A percentile compares a stretch with the other conserved stretches of the same genome.
These are phyloP conservation scores for Candida piceae DNA, from an alignment of 805 yeast species.

Conservation along the genomic window DNA sequence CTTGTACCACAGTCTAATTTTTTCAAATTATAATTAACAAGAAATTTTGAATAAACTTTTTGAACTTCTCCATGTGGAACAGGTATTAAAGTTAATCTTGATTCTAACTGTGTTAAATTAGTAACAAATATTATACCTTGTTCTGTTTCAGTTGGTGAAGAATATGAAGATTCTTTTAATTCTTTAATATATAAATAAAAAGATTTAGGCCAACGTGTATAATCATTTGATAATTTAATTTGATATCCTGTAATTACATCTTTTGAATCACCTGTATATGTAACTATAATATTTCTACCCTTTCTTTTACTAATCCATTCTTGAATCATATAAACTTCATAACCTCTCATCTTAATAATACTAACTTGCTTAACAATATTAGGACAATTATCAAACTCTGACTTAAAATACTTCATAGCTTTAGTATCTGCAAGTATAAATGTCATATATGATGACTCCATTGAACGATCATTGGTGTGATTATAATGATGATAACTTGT, in stretches of 20 bases:
- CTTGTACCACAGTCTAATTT: constrained; percentile 82
- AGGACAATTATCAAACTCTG: constrained; percentile 33
- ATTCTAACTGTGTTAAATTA: constrained; percentile 72
- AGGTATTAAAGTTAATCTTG: constrained; percentile 60
- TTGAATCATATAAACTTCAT: constrained; percentile 87
- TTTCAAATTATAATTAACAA: constrained; percentile 71
- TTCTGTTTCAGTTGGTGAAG: constrained; percentile 61
- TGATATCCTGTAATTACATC: constrained; percentile 56
- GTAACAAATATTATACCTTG: constrained; percentile 70
- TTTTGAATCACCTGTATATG: constrained; percentile 79
- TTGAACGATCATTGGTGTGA: no score
- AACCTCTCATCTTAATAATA: constrained; percentile 56
- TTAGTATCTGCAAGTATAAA: constrained; percentile 48
- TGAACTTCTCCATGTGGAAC: constrained; percentile 55
- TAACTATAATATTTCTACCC: constrained; percentile 62
- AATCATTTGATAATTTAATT: constrained; percentile 47
- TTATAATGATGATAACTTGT: no score
- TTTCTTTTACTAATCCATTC: constrained; percentile 85
- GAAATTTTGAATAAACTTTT: constrained; percentile 46
- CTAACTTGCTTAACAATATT: constrained; percentile 38
- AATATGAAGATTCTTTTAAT: constrained; percentile 51
- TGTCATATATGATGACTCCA: constrained; percentile 7
- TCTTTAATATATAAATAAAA: constrained; percentile 63
- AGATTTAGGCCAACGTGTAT: constrained; percentile 42
- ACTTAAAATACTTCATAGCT: constrained; percentile 41